Conservation (phyloP, 1,139 yeast species). For the Suhomyces anneliseae region DNA sequence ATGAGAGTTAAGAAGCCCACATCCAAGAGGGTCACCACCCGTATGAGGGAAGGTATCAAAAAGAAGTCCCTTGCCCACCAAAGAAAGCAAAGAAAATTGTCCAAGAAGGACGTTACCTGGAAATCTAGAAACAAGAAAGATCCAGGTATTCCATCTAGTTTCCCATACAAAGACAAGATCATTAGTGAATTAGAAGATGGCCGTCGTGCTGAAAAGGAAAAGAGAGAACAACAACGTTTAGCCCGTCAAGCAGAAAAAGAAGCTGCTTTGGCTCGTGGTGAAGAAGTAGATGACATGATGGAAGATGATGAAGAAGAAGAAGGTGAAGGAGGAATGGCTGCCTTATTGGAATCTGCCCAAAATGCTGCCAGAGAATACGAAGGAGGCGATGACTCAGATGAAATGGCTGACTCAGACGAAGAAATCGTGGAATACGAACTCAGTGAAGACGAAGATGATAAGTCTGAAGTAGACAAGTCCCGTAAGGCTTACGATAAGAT, state of each 20-base stretch:
- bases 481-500: slow-evolving; percentile 92
- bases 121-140: slow-evolving; percentile 79
- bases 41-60: slow-evolving; percentile 93
- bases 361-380: slow-evolving; percentile 73
- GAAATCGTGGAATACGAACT: slow-evolving; percentile 47
- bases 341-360: slow-evolving; percentile 86
- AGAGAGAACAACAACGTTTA: slow-evolving; percentile 49
- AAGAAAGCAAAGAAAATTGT: slow-evolving; percentile 75
- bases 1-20: slow-evolving; percentile 67
- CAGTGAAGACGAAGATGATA: slow-evolving; percentile 43
- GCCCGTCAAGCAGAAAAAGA: slow-evolving; percentile 48
- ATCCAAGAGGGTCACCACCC: slow-evolving; percentile 84
- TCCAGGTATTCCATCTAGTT: slow-evolving; percentile 91
- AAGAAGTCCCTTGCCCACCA: slow-evolving; percentile 93
- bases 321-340: slow-evolving; percentile 68
- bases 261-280: slow-evolving; percentile 48
- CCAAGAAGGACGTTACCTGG: slow-evolving; percentile 94
- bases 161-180: slow-evolving; percentile 88
- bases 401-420: slow-evolving; percentile 46
- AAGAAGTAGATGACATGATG: slow-evolving; percentile 36
- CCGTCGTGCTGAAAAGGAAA: slow-evolving; percentile 63
- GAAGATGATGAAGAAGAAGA: slow-evolving; percentile 46
- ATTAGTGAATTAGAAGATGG: slow-evolving; percentile 77
- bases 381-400: slow-evolving; percentile 50
- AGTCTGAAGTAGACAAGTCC: slow-evolving; percentile 62